Percentiles rank a stretch among this genome's conserved stretches.
phyloP scores from a whole-genome alignment of 768 basidiomycete species.

The Arthromyces matolae region DNA sequence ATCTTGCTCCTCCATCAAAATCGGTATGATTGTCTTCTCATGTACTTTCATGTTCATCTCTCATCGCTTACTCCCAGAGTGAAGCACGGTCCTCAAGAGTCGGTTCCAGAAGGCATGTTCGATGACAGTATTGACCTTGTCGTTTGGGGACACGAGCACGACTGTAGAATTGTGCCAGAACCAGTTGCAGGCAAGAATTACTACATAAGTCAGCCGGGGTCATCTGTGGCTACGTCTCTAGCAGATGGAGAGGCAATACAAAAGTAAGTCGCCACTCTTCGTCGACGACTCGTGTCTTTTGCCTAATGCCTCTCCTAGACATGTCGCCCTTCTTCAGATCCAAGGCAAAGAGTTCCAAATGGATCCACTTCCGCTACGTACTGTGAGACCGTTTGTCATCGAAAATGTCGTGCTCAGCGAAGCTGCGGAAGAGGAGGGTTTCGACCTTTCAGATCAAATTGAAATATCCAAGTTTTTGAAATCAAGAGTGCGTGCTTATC shows the following conservation, averaged over 20 bases:
- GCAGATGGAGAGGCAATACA: conserved; percentile 90
- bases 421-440: conserved; percentile 69
- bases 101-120: conserved; percentile 95
- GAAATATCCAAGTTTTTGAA: conserved; percentile 81
- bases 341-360: conserved; percentile 86
- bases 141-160: conserved; percentile 99
- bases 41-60: background rate
- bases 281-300: background rate
- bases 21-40: conserved; percentile 48
- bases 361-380: conserved; percentile 81
- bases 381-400: conserved; percentile 91
- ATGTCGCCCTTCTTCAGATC: conserved; percentile 86
- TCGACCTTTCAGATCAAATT: conserved; percentile 78
- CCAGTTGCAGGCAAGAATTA: conserved; percentile 89
- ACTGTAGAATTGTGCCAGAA: conserved; percentile 90
- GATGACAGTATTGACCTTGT: conserved; percentile 93
- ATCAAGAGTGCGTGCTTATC: conserved; percentile 43
- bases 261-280: conserved; percentile 53
- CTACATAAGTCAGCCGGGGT: conserved; percentile 91
- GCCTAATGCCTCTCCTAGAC: conserved; percentile 44
- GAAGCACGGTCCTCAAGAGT: conserved; percentile 91
- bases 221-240: conserved; percentile 89
- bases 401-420: conserved; percentile 77
- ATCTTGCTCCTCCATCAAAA: conserved; percentile 93
- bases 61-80: no score